These are phyloP conservation scores for Fomitopsis palustris DNA, from an alignment of 1,284 basidiomycete species.

Conservation along the genomic window DNA sequence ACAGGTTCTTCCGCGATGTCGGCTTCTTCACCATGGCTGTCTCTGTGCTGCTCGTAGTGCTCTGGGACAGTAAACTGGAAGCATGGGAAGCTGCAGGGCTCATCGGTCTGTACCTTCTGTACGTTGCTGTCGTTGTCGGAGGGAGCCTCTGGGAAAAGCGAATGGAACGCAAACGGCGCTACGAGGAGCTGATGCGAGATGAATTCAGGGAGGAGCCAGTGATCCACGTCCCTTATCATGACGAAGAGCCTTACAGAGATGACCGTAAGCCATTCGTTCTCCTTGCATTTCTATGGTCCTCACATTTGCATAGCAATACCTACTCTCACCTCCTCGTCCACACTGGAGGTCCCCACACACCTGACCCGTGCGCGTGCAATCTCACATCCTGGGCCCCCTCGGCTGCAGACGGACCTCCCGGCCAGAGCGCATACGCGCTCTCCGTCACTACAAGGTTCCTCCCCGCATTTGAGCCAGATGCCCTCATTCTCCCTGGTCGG, in stretches of 20 bases:
- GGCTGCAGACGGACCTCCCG: constrained; percentile 38
- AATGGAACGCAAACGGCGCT: constrained; percentile 40
- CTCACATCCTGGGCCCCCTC: constrained; percentile 38
- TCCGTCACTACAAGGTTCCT: constrained; percentile 30
- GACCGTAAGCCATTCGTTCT: constrained; percentile 41
- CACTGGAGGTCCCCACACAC: constrained; percentile 15
- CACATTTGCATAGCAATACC: background rate
- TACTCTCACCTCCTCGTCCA: constrained; percentile 6
- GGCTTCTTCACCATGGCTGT: constrained; percentile 90
- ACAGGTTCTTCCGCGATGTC: constrained; percentile 89
- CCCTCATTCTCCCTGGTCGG: constrained; percentile 89
- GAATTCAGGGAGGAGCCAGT: constrained; percentile 60
- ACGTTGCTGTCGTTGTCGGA: constrained; percentile 76
- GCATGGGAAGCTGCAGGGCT: constrained; percentile 75
- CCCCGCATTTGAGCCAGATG: constrained; percentile 45
- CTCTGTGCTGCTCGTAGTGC: constrained; percentile 65
- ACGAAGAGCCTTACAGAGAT: constrained; percentile 54
- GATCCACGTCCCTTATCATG: constrained; percentile 30
- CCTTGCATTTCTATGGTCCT: background rate
- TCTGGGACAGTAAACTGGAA: constrained; percentile 76
- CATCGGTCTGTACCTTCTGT: constrained; percentile 74
- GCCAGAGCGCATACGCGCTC: constrained; percentile 34
- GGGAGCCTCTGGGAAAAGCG: constrained; percentile 76
- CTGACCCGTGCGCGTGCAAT: constrained; percentile 30
- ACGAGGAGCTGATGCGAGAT: constrained; percentile 52